Evolutionary conservation across 164 flowering plant species (phyloP).

Genomic region (Akebia trifoliata): DNA sequence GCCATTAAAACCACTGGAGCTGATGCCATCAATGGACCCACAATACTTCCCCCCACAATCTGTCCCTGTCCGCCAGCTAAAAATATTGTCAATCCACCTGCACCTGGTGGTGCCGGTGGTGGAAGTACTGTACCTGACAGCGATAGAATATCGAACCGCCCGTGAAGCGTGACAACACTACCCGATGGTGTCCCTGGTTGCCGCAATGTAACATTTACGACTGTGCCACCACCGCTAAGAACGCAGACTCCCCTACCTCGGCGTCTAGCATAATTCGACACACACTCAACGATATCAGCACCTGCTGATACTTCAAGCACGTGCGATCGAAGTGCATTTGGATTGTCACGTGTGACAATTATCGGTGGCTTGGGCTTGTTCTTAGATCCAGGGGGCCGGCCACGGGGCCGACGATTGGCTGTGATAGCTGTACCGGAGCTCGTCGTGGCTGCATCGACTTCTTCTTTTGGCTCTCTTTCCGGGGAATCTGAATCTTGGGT

Average conservation of each 20-base stretch:
- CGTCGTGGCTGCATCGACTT: conserved; percentile 10
- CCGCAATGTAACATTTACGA: conserved; percentile 22
- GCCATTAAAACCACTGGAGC: conserved; percentile 33
- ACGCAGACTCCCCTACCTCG: conserved; percentile 30
- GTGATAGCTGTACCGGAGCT: conserved; percentile 13
- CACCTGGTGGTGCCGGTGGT: conserved; percentile 33
- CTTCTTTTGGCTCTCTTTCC: conserved; percentile 16
- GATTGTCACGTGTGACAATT: conserved; percentile 27
- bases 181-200: conserved; percentile 27
- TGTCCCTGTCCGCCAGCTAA: conserved; percentile 33
- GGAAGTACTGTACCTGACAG: conserved; percentile 31
- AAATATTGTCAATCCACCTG: conserved; percentile 26
- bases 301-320: conserved; percentile 28
- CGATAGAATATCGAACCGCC: conserved; percentile 30
- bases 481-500: conserved; percentile 21
- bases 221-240: conserved; percentile 26
- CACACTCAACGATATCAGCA: conserved; percentile 22
- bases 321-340: conserved; percentile 27
- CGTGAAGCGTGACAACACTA: conserved; percentile 20
- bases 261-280: conserved; percentile 22
- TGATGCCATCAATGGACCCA: conserved; percentile 24
- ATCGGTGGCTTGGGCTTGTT: conserved; percentile 36
- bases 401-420: conserved; percentile 23
- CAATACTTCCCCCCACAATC: conserved; percentile 31
- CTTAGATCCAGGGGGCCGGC: conserved; percentile 34